phyloP scores from a whole-genome alignment of 1,284 basidiomycete species.

The Chalciporus sp. region DNA sequence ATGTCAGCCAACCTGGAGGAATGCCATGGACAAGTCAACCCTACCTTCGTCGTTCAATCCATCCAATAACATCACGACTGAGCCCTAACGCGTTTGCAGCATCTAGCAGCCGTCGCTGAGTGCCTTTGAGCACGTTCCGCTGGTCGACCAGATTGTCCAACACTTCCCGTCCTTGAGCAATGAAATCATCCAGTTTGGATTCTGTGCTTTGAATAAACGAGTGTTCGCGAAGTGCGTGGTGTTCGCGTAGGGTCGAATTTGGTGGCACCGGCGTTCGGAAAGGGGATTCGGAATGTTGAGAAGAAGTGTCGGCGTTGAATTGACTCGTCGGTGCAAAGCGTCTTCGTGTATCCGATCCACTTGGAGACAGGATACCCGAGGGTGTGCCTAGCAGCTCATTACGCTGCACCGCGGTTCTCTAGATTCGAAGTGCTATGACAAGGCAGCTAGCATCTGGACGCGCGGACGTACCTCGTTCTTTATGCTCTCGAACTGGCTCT shows the following conservation, averaged over 20 bases:
- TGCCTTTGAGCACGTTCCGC: conserved; percentile 89
- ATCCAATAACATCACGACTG: conserved; percentile 90
- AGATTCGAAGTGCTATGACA: conserved; percentile 3
- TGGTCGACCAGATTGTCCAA: conserved; percentile 91
- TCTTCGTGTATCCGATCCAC: conserved; percentile 55
- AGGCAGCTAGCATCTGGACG: background rate
- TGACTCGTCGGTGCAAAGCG: conserved; percentile 52
- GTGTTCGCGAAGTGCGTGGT: conserved; percentile 83
- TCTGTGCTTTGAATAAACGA: conserved; percentile 84
- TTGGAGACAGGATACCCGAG: conserved; percentile 47
- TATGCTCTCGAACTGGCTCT: conserved; percentile 67
- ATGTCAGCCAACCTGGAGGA: conserved; percentile 12
- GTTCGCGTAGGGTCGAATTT: conserved; percentile 62
- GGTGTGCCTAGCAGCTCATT: conserved; percentile 61
- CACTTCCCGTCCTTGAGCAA: conserved; percentile 88
- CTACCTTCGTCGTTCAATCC: conserved; percentile 91
- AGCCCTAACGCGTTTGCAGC: conserved; percentile 92
- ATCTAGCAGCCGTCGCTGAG: conserved; percentile 79
- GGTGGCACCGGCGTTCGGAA: conserved; percentile 63
- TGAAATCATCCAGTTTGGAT: conserved; percentile 81
- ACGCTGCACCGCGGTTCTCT: conserved; percentile 62
- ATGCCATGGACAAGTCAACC: background rate
- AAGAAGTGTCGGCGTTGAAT: conserved; percentile 30
- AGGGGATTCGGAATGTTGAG: conserved; percentile 69
- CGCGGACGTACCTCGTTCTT: conserved; percentile 50